Percentiles rank a stretch among this genome's conserved stretches.
Conservation (phyloP, 2,329 filamentous ascomycete species). For the Aspergillus persii region DNA sequence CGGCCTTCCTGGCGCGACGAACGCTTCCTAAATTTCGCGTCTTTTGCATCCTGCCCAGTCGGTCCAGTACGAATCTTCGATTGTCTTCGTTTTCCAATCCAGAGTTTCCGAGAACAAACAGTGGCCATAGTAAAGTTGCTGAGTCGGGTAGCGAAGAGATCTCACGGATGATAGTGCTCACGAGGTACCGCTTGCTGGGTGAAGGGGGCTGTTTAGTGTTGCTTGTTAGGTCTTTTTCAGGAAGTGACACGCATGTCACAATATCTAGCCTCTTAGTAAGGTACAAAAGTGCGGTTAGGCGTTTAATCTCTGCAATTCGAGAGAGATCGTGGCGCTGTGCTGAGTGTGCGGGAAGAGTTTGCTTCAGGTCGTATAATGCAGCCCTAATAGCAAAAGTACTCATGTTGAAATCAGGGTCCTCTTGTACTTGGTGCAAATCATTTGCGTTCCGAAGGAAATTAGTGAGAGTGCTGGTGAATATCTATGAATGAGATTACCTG, state of each 20-base stretch:
- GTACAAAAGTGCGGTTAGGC: constrained; percentile 30
- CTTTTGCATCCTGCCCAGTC: constrained; percentile 21
- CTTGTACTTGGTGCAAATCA: too few species aligned
- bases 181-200: constrained; percentile 6
- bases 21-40: constrained; percentile 30
- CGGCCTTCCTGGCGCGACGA: constrained; percentile 19
- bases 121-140: constrained; percentile 23
- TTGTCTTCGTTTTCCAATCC: constrained; percentile 24
- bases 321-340: constrained; percentile 17
- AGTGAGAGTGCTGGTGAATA: neutral
- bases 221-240: constrained; percentile 11
- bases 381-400: constrained; percentile 2
- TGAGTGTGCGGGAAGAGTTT: constrained; percentile 19
- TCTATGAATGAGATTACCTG: neutral
- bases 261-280: constrained; percentile 15
- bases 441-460: neutral
- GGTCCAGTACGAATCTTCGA: constrained; percentile 29
- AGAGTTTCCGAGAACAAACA: constrained; percentile 26
- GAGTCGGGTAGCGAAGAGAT: constrained; percentile 21
- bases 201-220: neutral
- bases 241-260: neutral
- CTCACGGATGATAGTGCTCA: constrained; percentile 18
- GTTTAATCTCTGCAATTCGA: constrained; percentile 29
- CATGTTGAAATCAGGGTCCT: neutral
- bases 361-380: constrained; percentile 10